Conservation (phyloP, 345 rosid species). For the Viola odorata region DNA sequence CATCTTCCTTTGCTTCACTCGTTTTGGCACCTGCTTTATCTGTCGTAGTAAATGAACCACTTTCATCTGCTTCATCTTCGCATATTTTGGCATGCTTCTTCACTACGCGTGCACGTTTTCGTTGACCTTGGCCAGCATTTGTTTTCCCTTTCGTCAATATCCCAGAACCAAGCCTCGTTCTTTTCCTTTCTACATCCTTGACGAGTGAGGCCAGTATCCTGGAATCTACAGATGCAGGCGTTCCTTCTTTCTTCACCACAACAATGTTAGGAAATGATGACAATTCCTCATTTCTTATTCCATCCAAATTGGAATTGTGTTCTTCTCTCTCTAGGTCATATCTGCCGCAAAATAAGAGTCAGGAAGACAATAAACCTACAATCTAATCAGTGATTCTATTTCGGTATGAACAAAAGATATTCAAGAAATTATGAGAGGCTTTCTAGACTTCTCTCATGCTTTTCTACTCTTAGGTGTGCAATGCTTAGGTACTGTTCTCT, state of each 20-base stretch:
- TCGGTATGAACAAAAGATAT: too few relatives aligned
- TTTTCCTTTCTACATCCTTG: conserved; percentile 35
- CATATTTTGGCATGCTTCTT: conserved; percentile 52
- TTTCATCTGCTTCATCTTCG: conserved; percentile 46
- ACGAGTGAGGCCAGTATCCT: conserved; percentile 21
- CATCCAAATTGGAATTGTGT: too few relatives aligned
- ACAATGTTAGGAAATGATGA: conserved; percentile 8
- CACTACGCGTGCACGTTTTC: conserved; percentile 38
- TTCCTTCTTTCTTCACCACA: conserved; percentile 10
- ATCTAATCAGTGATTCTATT: too few relatives aligned
- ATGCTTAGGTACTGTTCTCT: too few relatives aligned
- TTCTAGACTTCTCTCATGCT: too few relatives aligned
- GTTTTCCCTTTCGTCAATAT: conserved; percentile 39
- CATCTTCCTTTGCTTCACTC: conserved; percentile 19
- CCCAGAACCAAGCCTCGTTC: conserved; percentile 47
- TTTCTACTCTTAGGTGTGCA: too few relatives aligned
- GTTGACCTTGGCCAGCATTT: conserved; percentile 23
- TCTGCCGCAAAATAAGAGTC: too few relatives aligned
- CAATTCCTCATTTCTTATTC: conserved; percentile 10
- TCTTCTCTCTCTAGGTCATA: conserved; percentile 27
- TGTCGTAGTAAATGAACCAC: conserved; percentile 22
- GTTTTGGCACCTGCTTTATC: conserved; percentile 12
- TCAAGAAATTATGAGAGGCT: too few relatives aligned
- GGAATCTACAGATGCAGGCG: conserved; percentile 5
- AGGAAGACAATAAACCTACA: too few relatives aligned